Evolutionary conservation across 1,139 yeast genomes (phyloP).

Genomic region (Suhomyces coccinellae): DNA sequence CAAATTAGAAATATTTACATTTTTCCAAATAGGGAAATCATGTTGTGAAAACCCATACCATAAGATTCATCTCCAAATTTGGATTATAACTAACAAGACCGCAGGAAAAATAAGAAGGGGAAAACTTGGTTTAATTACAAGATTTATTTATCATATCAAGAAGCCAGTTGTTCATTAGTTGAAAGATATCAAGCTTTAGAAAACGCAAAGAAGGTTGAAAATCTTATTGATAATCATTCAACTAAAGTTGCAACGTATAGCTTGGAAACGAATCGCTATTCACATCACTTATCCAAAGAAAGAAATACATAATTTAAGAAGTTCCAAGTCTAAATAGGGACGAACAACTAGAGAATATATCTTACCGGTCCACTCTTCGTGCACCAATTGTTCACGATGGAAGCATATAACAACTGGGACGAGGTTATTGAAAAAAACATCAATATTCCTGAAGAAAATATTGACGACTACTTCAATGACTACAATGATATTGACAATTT

Average conservation of each 20-base stretch:
- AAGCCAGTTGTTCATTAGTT: background rate
- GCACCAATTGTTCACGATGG: conserved; percentile 21
- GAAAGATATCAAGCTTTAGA: too few relatives aligned
- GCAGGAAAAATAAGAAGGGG: conserved; percentile 5
- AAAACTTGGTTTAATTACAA: background rate
- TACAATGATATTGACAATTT: conserved; percentile 42
- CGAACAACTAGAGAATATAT: background rate
- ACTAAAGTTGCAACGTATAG: too few relatives aligned
- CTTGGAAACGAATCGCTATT: too few relatives aligned
- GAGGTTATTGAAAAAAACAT: conserved; percentile 23
- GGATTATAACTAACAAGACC: conserved; percentile 12
- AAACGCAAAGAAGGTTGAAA: too few relatives aligned
- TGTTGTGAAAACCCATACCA: conserved; percentile 13
- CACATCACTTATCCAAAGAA: too few relatives aligned
- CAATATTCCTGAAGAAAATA: conserved; percentile 46
- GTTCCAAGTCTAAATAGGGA: background rate
- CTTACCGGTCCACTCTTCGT: background rate
- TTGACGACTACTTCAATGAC: conserved; percentile 38
- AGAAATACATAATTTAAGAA: too few relatives aligned
- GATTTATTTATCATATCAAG: conserved; percentile 1
- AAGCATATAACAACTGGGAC: conserved; percentile 32
- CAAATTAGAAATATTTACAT: conserved; percentile 21
- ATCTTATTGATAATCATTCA: too few relatives aligned
- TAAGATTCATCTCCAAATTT: conserved; percentile 7
- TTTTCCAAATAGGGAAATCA: conserved; percentile 22